These are phyloP conservation scores for Paracorniculantispora psalliotae DNA, from an alignment of 2,329 filamentous ascomycete genomes.

Conservation along the genomic window DNA sequence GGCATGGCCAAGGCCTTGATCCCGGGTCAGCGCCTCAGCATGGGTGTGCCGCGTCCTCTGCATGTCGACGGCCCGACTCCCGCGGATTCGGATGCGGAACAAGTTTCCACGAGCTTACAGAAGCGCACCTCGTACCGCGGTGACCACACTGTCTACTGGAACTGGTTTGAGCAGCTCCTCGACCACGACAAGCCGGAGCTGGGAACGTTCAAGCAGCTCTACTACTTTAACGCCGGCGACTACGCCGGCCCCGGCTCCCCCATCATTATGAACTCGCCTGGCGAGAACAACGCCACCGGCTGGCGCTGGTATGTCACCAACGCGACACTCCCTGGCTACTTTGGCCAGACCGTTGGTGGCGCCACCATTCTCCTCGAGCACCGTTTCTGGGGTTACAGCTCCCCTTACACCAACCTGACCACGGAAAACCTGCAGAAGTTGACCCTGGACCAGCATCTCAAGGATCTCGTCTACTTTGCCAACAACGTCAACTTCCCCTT, in stretches of 20 bases:
- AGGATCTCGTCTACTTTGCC: constrained; percentile 73
- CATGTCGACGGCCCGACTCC: background rate
- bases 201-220: constrained; percentile 64
- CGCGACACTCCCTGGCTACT: constrained; percentile 61
- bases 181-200: constrained; percentile 53
- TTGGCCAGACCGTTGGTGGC: constrained; percentile 63
- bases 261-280: constrained; percentile 62
- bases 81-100: background rate
- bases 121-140: constrained; percentile 5
- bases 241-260: constrained; percentile 73
- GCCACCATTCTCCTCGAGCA: constrained; percentile 72
- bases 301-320: constrained; percentile 62
- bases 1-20: background rate
- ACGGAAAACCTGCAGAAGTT: constrained; percentile 68
- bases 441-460: constrained; percentile 71
- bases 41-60: background rate
- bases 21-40: background rate
- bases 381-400: constrained; percentile 76
- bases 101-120: background rate
- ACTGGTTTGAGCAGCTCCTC: constrained; percentile 48
- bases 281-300: constrained; percentile 46
- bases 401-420: constrained; percentile 57
- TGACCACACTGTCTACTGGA: background rate
- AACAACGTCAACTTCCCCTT: constrained; percentile 64
- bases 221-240: constrained; percentile 72